These are phyloP conservation scores for Lactarius hengduanensis DNA, from an alignment of 768 basidiomycete genomes.

Conservation along the genomic window DNA sequence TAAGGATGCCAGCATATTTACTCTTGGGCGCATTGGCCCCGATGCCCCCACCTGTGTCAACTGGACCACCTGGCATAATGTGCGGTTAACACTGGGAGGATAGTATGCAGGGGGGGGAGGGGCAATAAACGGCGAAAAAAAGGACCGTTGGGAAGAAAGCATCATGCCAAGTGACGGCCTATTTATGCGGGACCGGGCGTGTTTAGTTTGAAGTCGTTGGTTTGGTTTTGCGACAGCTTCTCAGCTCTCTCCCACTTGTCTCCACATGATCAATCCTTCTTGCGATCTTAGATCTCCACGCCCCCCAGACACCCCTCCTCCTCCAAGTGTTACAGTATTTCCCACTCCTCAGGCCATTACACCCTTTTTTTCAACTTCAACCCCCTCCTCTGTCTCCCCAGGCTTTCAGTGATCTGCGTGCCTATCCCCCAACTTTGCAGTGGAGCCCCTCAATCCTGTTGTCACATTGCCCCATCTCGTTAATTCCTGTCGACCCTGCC, in stretches of 20 bases:
- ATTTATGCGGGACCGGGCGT: conserved; percentile 16
- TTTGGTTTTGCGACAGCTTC: conserved; percentile 5
- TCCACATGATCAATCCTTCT: background rate
- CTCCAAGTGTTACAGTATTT: no score
- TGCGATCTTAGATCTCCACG: conserved; percentile 1
- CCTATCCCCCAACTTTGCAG: no score
- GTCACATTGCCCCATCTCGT: background rate
- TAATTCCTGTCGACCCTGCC: background rate
- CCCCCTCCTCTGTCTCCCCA: background rate
- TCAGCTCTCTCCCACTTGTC: background rate
- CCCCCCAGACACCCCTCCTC: conserved; percentile 10
- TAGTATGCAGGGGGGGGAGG: background rate
- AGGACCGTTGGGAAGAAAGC: conserved; percentile 2
- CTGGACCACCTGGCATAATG: conserved; percentile 30
- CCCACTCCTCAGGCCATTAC: no score
- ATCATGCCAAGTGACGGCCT: background rate
- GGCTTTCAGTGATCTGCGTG: no score
- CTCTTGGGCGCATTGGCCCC: conserved; percentile 24
- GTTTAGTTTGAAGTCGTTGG: background rate
- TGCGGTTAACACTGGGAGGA: background rate
- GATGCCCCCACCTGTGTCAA: conserved; percentile 23
- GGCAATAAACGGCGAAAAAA: background rate
- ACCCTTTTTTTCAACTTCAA: no score
- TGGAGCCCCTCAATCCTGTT: background rate
- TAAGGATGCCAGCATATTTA: conserved; percentile 38